Evolutionary conservation across 2,329 filamentous ascomycete genomes (phyloP), one percentile per base, ranked within the genome.

Genomic region (Colletotrichum cordylinicola): DNA sequence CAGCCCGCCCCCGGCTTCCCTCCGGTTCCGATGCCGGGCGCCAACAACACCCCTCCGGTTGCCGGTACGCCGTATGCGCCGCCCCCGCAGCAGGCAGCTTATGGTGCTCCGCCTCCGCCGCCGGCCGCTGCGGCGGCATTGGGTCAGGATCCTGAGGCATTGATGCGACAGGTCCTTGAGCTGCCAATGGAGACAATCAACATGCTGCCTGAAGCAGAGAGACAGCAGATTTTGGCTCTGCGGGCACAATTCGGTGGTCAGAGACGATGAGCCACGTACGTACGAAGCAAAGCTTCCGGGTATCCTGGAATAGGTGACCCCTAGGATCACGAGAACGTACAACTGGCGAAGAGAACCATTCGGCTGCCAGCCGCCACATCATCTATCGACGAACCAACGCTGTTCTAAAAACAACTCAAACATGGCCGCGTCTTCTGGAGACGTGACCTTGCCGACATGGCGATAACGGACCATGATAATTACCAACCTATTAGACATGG

Each of bases 161-260:
- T 98, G 70, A 93, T 98, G 83, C 91, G 94, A 78, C 94, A 96
- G 80, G 94, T 98, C 64, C 89, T 98, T 87, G 91, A 90, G 70
- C 92, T 98, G 87, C 91, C 95, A 4, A 94, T 95, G 80, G 90
- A 94, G 74, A 92, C 95, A 72, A 96, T 98, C 79, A 94, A 96
- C 82, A 91, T 92, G 81, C 87, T 98, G 65, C 92, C 94, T 8
- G 94, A 95, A 48, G 90, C 91, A 24, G 93, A 97, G 81, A 90
- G 94, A 70, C 91, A 91, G 76, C 95, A 98, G 84, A 93, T 98
- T 71, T 90, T 98, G 87, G 89, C 93, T 48, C 87, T 98, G 72
- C 90, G 95, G 70, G 92, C 93, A 78, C 89, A 91, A 71, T 89
- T 95, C 79, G 87, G 88, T 75, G 81, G 80, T 18, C 86, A 87